These are phyloP conservation scores for Pythium plurisporium DNA, from an alignment of 352 stramenopile species.

Conservation along the genomic window DNA sequence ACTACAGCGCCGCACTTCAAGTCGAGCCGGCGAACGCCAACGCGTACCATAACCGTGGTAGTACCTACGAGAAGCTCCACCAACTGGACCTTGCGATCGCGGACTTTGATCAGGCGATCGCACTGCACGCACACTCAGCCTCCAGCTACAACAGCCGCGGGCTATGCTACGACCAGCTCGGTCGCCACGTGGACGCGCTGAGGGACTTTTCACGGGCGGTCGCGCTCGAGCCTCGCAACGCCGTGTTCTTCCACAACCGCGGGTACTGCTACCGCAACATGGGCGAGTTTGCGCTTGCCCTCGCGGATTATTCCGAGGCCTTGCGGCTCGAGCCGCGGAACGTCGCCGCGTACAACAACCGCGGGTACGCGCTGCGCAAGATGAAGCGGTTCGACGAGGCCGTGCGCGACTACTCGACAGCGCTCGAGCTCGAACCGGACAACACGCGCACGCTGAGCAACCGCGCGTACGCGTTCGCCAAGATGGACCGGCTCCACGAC, in stretches of 20 bases:
- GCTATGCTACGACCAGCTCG: constrained; percentile 70
- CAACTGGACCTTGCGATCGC: constrained; percentile 47
- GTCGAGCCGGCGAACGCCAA: constrained; percentile 75
- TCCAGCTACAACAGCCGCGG: constrained; percentile 82
- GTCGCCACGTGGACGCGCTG: constrained; percentile 54
- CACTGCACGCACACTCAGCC: constrained; percentile 46
- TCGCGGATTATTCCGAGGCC: constrained; percentile 63
- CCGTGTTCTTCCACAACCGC: constrained; percentile 83
- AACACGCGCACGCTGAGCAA: constrained; percentile 85
- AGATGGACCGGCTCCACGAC: constrained; percentile 61
- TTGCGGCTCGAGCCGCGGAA: constrained; percentile 63
- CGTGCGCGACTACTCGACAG: constrained; percentile 70
- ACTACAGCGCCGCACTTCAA: constrained; percentile 71
- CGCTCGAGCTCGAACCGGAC: constrained; percentile 60
- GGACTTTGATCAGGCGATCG: constrained; percentile 67
- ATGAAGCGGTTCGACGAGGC: constrained; percentile 57
- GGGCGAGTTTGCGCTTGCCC: constrained; percentile 61
- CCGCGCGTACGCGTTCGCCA: constrained; percentile 79
- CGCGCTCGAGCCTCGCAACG: constrained; percentile 60
- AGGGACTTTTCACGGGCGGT: constrained; percentile 69
- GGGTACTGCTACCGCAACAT: constrained; percentile 83
- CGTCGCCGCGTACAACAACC: constrained; percentile 78
- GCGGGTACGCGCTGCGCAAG: constrained; percentile 82
- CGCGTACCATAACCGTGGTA: constrained; percentile 80
- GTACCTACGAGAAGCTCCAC: constrained; percentile 78